Base-by-base conservation (phyloP, 2,329 filamentous ascomycete genomes). In the Xylaria sp. region DNA sequence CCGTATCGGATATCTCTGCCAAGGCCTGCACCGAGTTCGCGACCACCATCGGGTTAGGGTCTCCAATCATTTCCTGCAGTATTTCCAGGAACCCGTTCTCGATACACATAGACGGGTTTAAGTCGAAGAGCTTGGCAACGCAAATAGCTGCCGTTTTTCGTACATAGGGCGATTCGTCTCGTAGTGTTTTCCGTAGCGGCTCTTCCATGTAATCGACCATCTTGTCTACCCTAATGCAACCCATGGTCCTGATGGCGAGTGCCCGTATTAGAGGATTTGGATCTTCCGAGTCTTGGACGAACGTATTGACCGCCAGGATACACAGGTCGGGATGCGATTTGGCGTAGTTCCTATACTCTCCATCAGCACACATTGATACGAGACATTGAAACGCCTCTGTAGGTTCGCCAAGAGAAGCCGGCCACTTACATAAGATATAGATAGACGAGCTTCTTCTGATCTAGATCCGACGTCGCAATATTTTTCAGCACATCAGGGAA, bases 161-260 rank as follows among this genome's bases (percentile, higher is more conserved):
- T 57, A 99, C 94, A 73, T 99, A 99, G 0, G 94, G 94, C 44
- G 93, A 97, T 75, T 99, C 94, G 76, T 99, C 94, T 73, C 92
- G 87, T 63, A 99, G 79, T 11, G 94, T 99, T 78, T 99, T 99
- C 65, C 94, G 85, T 59, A 99, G 76, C 13, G 94, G 94, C 69
- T 99, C 94, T 73, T 97, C 94, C 93, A 99, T 97, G 73, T 99
- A 99, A 71, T 99, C 94, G 62, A 97, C 91, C 91, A 99, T 99
- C 76, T 99, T 99, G 65, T 97, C 94, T 51, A 99, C 94, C 52
- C 94, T 82, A 67, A 99, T 97, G 70, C 94, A 97, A 39, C 94
- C 94, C 94, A 99, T 99, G 29, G 94, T 99, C 66, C 94, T 85
- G 72, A 99, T 96, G 50, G 94, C 94, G 47, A 99, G 82, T 46